These are phyloP conservation scores for Eleusine indica DNA, from an alignment of 176 grass and related monocot genomes.

Conservation along the genomic window DNA sequence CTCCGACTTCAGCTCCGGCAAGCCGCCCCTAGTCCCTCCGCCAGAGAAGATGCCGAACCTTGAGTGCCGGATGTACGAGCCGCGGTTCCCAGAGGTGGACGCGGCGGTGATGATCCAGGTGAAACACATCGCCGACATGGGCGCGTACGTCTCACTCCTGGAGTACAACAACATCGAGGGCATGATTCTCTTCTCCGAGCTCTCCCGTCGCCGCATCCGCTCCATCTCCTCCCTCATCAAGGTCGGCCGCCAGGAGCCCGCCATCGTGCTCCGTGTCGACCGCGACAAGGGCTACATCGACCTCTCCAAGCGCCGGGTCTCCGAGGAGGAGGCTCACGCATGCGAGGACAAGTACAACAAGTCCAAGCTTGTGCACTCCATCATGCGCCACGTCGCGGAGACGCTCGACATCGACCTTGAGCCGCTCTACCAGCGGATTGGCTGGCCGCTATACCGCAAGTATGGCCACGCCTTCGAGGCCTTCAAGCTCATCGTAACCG, in stretches of 20 bases:
- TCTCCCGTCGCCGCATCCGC: constrained; percentile 89
- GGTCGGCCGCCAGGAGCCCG: constrained; percentile 95
- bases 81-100: constrained; percentile 83
- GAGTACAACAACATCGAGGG: constrained; percentile 99
- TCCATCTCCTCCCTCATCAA: constrained; percentile 93
- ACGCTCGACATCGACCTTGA: constrained; percentile 85
- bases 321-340: constrained; percentile 82
- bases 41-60: constrained; percentile 60
- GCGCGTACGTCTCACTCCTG: constrained; percentile 87
- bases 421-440: constrained; percentile 74
- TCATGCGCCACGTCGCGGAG: constrained; percentile 98
- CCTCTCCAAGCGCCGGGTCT: constrained; percentile 91
- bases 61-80: constrained; percentile 91
- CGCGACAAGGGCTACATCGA: constrained; percentile 95
- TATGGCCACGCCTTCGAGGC: constrained; percentile 91
- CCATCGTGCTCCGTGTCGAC: constrained; percentile 94
- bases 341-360: constrained; percentile 97
- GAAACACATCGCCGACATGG: constrained; percentile 96
- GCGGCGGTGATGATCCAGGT: constrained; percentile 97
- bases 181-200: constrained; percentile 98
- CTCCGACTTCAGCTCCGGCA: constrained; percentile 6
- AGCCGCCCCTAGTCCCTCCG: neutral
- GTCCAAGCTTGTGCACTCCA: constrained; percentile 95
- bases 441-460: constrained; percentile 89
- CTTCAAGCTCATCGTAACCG: constrained; percentile 71